Percentiles rank a stretch among this genome's conserved stretches.
These are phyloP conservation scores for Chrysanthemum makinoi DNA, from an alignment of 129 eudicot species.

Conservation along the genomic window DNA sequence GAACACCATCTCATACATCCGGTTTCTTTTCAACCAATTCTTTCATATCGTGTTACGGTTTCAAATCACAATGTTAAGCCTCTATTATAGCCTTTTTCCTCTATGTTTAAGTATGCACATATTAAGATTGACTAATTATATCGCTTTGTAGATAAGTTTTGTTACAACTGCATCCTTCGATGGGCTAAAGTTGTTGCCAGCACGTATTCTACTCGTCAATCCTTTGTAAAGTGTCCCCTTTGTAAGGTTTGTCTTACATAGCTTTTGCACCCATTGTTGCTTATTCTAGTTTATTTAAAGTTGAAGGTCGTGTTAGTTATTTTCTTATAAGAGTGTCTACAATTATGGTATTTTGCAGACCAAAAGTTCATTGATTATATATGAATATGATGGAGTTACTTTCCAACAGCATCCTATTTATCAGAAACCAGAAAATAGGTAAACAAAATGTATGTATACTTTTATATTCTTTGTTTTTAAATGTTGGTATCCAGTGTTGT, in stretches of 20 bases:
- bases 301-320: too few species aligned
- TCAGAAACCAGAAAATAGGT: conserved; percentile 51
- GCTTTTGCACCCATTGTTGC: not conserved
- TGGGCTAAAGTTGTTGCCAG: conserved; percentile 66
- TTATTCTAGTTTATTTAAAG: too few species aligned
- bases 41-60: too few species aligned
- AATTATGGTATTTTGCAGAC: conserved; percentile 42
- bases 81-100: too few species aligned
- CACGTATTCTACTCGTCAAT: conserved; percentile 37
- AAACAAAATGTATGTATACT: conserved; percentile 9
- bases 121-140: not conserved
- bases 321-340: too few species aligned
- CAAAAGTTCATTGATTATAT: conserved; percentile 57
- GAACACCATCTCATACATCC: too few species aligned
- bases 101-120: not conserved
- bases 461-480: not conserved
- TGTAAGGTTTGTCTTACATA: conserved; percentile 64
- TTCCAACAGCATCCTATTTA: conserved; percentile 56
- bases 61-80: too few species aligned
- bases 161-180: conserved; percentile 69
- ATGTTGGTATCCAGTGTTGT: not conserved
- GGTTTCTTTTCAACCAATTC: too few species aligned
- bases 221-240: conserved; percentile 73
- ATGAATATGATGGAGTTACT: conserved; percentile 59
- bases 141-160: conserved; percentile 71